Evolutionary conservation across 768 basidiomycete genomes (phyloP).

Genomic region (Boletus sp.): DNA sequence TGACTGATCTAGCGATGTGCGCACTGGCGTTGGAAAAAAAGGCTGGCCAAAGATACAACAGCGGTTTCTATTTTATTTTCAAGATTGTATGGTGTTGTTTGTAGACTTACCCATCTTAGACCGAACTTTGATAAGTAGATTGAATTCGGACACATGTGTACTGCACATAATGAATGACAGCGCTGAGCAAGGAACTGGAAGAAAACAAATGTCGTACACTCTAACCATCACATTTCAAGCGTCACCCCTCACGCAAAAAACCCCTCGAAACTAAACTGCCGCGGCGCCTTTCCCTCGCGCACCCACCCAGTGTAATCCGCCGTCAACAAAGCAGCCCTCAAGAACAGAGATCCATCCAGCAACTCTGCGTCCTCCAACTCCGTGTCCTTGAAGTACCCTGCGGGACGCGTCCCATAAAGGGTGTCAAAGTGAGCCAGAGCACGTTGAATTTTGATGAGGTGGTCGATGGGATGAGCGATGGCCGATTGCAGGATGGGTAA

Average conservation of each 20-base stretch:
- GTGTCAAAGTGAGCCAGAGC: constrained; percentile 33
- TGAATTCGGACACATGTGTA: no score
- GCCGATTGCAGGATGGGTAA: constrained; percentile 37
- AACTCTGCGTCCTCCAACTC: constrained; percentile 30
- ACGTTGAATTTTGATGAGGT: constrained; percentile 33
- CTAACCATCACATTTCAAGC: background rate
- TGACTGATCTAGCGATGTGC: no score
- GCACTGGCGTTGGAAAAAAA: no score
- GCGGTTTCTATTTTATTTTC: no score
- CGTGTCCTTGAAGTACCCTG: constrained; percentile 28
- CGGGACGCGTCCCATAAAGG: constrained; percentile 27
- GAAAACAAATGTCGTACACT: background rate
- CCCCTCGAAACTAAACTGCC: constrained; percentile 27
- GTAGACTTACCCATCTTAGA: no score
- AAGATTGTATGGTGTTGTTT: no score
- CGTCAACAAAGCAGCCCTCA: constrained; percentile 30
- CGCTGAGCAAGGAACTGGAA: no score
- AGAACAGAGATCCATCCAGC: constrained; percentile 37
- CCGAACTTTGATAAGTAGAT: no score
- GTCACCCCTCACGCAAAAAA: constrained; percentile 15
- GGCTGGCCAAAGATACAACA: no score
- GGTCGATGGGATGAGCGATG: constrained; percentile 35
- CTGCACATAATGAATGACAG: no score
- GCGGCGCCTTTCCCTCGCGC: constrained; percentile 32
- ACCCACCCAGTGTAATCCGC: constrained; percentile 37